These are phyloP conservation scores for Fusarium poae DNA, from an alignment of 2,329 filamentous ascomycete genomes.

Conservation along the genomic window DNA sequence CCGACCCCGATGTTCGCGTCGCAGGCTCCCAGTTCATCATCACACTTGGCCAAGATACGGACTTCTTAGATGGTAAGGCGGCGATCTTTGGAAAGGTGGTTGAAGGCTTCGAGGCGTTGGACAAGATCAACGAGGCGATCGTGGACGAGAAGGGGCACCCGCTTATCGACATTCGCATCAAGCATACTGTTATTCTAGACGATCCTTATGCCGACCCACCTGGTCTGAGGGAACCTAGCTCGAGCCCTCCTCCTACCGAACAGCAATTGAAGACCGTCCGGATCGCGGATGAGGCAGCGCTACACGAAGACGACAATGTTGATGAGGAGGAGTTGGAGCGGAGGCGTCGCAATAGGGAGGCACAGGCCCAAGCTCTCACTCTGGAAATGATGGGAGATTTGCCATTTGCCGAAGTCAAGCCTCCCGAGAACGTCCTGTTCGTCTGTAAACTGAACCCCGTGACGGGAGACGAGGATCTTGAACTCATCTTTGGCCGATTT, in stretches of 20 bases:
- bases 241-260: conserved; percentile 84
- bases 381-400: conserved; percentile 98
- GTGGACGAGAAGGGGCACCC: conserved; percentile 88
- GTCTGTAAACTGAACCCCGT: conserved; percentile 99
- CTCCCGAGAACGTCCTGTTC: conserved; percentile 96
- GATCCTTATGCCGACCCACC: conserved; percentile 89
- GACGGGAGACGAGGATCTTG: conserved; percentile 92
- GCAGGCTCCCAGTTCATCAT: conserved; percentile 95
- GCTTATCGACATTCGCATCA: conserved; percentile 92
- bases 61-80: conserved; percentile 93
- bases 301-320: conserved; percentile 76
- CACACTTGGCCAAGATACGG: conserved; percentile 88
- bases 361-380: conserved; percentile 91
- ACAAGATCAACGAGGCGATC: conserved; percentile 93
- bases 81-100: conserved; percentile 95
- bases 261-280: conserved; percentile 91
- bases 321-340: conserved; percentile 87
- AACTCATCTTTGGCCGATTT: conserved; percentile 97
- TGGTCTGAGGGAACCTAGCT: conserved; percentile 80
- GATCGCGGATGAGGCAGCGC: conserved; percentile 88
- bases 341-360: conserved; percentile 86
- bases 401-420: conserved; percentile 96
- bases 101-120: conserved; percentile 92
- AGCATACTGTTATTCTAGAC: conserved; percentile 91
- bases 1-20: conserved; percentile 83